phyloP scores from a whole-genome alignment of 2,329 filamentous ascomycete genomes.

The Trichoderma endophyticum region DNA sequence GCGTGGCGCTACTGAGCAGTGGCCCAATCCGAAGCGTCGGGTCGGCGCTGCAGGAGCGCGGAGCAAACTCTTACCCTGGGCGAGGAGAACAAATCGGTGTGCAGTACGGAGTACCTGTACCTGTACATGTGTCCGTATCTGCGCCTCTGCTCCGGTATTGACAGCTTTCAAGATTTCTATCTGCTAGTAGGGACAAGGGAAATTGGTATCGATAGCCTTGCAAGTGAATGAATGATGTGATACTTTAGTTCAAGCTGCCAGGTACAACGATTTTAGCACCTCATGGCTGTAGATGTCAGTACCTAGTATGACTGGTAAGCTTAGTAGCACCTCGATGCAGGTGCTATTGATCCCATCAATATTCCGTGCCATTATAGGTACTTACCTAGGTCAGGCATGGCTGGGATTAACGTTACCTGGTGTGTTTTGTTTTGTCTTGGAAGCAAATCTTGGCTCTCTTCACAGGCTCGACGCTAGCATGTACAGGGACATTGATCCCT shows the following conservation, averaged over 20 bases:
- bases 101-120: background rate
- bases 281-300: background rate
- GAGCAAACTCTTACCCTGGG: background rate
- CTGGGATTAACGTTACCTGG: background rate
- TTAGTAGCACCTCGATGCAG: background rate
- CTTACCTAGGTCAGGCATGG: background rate
- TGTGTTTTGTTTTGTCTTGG: background rate
- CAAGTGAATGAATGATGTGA: background rate
- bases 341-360: background rate
- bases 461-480: background rate
- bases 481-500: background rate
- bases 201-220: background rate
- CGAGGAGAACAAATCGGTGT: background rate
- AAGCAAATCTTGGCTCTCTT: background rate
- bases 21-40: slow-evolving; percentile 17
- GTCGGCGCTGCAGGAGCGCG: slow-evolving; percentile 11
- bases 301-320: background rate
- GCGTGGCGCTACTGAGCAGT: slow-evolving; percentile 1
- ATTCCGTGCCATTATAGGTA: background rate
- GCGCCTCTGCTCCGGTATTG: background rate
- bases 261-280: background rate
- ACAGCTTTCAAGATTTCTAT: background rate
- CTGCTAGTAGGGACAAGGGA: too few species aligned
- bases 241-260: background rate
- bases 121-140: background rate